phyloP scores from a whole-genome alignment of 73 alveolate genomes.

The Paramecium pentaurelia region DNA sequence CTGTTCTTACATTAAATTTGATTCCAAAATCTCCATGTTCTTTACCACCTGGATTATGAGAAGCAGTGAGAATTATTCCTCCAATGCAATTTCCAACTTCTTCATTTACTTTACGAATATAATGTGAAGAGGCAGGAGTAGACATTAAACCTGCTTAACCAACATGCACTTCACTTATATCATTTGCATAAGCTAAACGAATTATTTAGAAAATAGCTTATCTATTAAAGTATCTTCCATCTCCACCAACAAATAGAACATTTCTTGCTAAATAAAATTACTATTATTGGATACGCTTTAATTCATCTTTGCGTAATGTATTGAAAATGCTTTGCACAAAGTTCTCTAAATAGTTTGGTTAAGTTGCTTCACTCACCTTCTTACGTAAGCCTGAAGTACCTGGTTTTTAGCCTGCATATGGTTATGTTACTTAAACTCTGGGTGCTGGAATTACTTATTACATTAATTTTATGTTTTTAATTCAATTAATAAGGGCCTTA shows the following conservation, averaged over 20 bases:
- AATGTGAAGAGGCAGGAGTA: constrained; percentile 95
- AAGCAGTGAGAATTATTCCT: constrained; percentile 97
- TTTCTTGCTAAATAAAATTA: constrained; percentile 51
- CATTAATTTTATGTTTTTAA: neutral
- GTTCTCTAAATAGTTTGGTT: constrained; percentile 89
- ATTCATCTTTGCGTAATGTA: constrained; percentile 79
- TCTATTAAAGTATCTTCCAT: constrained; percentile 96
- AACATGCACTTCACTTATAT: constrained; percentile 83
- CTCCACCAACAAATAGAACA: constrained; percentile 96
- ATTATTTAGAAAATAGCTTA: constrained; percentile 81
- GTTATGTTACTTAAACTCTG: constrained; percentile 66
- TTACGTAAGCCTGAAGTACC: constrained; percentile 98
- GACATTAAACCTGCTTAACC: constrained; percentile 95
- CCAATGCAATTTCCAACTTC: constrained; percentile 92
- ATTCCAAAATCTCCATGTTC: constrained; percentile 95
- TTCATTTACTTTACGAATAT: constrained; percentile 83
- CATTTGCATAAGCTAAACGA: constrained; percentile 93
- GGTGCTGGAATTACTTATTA: neutral
- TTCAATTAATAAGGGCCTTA: neutral
- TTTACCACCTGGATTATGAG: constrained; percentile 99
- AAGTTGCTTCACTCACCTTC: constrained; percentile 86
- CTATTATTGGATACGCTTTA: constrained; percentile 63
- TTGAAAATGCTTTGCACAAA: constrained; percentile 91
- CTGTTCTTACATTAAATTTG: constrained; percentile 93
- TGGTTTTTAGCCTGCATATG: constrained; percentile 92